phyloP scores from a whole-genome alignment of 495 filamentous ascomycete species.

The Aspergillus heteromorphus region DNA sequence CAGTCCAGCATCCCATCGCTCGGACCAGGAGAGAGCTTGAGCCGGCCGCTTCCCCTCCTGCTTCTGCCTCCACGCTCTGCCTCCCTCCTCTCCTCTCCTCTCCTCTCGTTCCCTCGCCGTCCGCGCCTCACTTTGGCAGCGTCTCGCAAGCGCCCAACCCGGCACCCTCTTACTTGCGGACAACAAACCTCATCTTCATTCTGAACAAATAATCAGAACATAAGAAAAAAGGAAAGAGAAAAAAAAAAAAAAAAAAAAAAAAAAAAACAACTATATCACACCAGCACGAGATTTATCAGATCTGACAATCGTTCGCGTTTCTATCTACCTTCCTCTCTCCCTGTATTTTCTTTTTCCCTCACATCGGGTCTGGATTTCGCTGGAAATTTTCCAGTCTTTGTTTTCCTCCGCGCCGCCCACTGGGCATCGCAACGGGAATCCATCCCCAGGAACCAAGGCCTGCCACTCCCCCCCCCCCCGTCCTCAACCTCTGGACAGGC shows the following conservation, averaged over 20 bases:
- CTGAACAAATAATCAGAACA: slow-evolving; percentile 1
- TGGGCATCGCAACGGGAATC: background rate
- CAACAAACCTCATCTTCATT: background rate
- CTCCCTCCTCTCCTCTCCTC: background rate
- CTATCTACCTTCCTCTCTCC: background rate
- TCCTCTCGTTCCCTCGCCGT: background rate
- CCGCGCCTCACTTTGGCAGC: slow-evolving; percentile 11
- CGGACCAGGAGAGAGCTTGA: background rate
- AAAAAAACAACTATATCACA: background rate
- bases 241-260: background rate
- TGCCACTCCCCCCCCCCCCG: background rate
- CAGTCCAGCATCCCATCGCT: slow-evolving; percentile 2
- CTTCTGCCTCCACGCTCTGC: background rate
- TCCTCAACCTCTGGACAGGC: slow-evolving; percentile 17
- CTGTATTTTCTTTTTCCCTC: slow-evolving; percentile 5
- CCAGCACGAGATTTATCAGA: background rate
- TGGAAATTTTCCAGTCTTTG: background rate
- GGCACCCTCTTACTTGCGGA: background rate
- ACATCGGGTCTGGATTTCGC: background rate
- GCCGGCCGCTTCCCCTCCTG: slow-evolving; percentile 1
- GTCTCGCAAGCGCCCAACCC: slow-evolving; percentile 7
- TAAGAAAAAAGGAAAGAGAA: slow-evolving; percentile 1
- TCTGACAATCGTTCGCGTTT: background rate
- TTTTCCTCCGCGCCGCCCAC: slow-evolving; percentile 1
- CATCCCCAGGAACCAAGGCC: background rate